These are phyloP conservation scores for Alternaria sp. DNA, from an alignment of 2,329 filamentous ascomycete genomes.

Conservation along the genomic window DNA sequence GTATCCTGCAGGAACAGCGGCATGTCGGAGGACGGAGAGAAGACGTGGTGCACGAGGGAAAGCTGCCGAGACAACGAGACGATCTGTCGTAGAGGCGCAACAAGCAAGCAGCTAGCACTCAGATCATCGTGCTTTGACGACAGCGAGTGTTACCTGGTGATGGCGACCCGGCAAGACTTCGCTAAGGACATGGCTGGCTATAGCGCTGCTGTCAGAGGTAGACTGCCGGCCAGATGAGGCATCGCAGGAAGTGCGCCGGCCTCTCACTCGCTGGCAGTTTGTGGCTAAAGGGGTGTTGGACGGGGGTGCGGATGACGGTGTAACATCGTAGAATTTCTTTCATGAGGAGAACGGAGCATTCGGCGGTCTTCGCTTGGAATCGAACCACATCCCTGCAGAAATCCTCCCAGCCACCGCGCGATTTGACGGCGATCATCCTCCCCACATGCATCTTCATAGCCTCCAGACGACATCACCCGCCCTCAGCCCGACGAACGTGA, in stretches of 20 bases:
- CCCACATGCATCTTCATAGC: slow-evolving; percentile 26
- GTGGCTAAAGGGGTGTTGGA: slow-evolving; percentile 37
- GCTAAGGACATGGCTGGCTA: slow-evolving; percentile 35
- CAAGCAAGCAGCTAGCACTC: slow-evolving; percentile 26
- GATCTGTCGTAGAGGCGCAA: slow-evolving; percentile 12
- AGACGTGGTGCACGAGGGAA: slow-evolving; percentile 12
- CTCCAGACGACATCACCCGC: slow-evolving; percentile 25
- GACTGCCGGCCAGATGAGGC: slow-evolving; percentile 23
- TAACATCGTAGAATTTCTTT: slow-evolving; percentile 46
- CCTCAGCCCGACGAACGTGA: slow-evolving; percentile 7
- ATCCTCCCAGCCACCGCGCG: slow-evolving; percentile 40
- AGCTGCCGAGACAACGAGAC: slow-evolving; percentile 13
- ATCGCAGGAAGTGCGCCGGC: slow-evolving; percentile 7
- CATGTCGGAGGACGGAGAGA: slow-evolving; percentile 12
- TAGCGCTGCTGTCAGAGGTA: slow-evolving; percentile 33
- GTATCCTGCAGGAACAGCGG: slow-evolving; percentile 35
- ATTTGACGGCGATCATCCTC: slow-evolving; percentile 38
- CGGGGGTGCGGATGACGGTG: slow-evolving; percentile 32
- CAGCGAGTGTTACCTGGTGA: slow-evolving; percentile 20
- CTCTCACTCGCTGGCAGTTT: slow-evolving; percentile 16
- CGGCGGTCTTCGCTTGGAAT: slow-evolving; percentile 22
- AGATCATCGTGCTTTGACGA: slow-evolving; percentile 28
- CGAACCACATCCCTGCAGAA: slow-evolving; percentile 24
- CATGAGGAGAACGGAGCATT: slow-evolving; percentile 26
- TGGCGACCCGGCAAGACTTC: slow-evolving; percentile 27